A percentile compares a stretch with the other conserved stretches of the same genome.
Evolutionary conservation across 805 yeast species (phyloP).

Genomic region (Wickerhamomyces queroliae): DNA sequence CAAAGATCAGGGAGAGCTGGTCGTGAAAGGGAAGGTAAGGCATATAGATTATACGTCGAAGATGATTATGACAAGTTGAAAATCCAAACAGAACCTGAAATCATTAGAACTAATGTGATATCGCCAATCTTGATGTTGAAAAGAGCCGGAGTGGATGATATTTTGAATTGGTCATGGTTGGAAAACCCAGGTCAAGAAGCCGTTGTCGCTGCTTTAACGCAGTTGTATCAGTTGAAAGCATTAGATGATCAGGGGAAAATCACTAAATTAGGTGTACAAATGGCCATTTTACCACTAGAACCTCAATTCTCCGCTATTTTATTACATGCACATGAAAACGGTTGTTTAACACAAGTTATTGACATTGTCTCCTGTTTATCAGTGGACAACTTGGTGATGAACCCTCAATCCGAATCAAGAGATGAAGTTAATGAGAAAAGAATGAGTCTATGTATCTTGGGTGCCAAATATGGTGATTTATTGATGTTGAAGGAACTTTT

Average conservation of each 20-base stretch:
- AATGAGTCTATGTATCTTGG: slow-evolving; percentile 61
- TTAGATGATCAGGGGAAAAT: slow-evolving; percentile 70
- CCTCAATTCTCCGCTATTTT: slow-evolving; percentile 89
- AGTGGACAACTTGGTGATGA: slow-evolving; percentile 80
- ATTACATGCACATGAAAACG: slow-evolving; percentile 51
- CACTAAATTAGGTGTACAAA: slow-evolving; percentile 73
- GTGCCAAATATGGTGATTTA: slow-evolving; percentile 77
- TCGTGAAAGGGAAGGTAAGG: slow-evolving; percentile 90
- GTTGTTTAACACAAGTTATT: slow-evolving; percentile 59
- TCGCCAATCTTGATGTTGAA: slow-evolving; percentile 82
- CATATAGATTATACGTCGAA: slow-evolving; percentile 79
- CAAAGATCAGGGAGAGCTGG: slow-evolving; percentile 99
- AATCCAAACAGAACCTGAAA: slow-evolving; percentile 88
- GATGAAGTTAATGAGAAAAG: slow-evolving; percentile 82
- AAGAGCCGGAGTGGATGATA: slow-evolving; percentile 75
- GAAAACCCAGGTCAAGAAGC: slow-evolving; percentile 84
- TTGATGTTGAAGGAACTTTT: slow-evolving; percentile 75
- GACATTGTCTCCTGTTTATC: slow-evolving; percentile 92
- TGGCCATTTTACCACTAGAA: slow-evolving; percentile 88
- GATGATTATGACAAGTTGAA: slow-evolving; percentile 56
- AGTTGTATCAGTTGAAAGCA: slow-evolving; percentile 75
- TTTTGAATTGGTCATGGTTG: slow-evolving; percentile 86
- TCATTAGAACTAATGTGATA: slow-evolving; percentile 77
- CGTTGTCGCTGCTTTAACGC: slow-evolving; percentile 67
- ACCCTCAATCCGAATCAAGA: slow-evolving; percentile 73